Base-by-base conservation (phyloP, 176 grass and related monocot genomes). In the Metroxylon sagu region DNA sequence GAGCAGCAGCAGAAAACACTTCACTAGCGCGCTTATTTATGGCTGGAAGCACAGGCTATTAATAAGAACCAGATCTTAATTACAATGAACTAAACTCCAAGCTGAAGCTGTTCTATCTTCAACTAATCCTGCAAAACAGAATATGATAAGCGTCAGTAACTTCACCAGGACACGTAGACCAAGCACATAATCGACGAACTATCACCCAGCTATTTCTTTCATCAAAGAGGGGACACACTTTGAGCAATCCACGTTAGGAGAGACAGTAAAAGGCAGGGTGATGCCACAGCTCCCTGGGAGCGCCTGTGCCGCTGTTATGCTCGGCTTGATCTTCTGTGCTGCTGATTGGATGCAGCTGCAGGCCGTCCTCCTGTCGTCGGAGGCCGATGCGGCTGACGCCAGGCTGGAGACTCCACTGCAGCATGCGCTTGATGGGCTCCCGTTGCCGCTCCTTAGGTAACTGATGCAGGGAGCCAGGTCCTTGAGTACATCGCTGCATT, bases 291-390 rank as follows among this genome's bases (percentile, higher is more conserved):
- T 51, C 14, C 1, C 15, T 18, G 81, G 66, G 55, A 84, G 67
- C 52, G 52, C 81, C 76, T 64, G 61, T 21, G 66, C 71, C 5
- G 66, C 50, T 5, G 71, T 3, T 19, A 25, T 4, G 4, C 28
- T 14, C 16, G 15, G 52, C 53, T 16, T 14, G 27, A 74, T 21
- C 64, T 68, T 25, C 2, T 3, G 2, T 50, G 59, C 49, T 0
- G 65, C 65, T 43, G 60, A 17, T 65, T 82, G 71, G 74, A 87
- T 64, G 84, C 84, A 87, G 43, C 54, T 53, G 79, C 79, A 87
- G 16, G 79, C 76, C 10, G 28, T 57, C 75, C 53, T 70, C 66
- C 61, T 53, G 25, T 75, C 61, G 1, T 18, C 64, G 19, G 0
- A 31, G 65, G 66, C 67, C 60, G 15, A 23, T 16, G 79, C 52